A percentile compares a stretch with the other conserved stretches of the same genome.
These are phyloP conservation scores for Candida bentonensis DNA, from an alignment of 805 yeast species.

Conservation along the genomic window DNA sequence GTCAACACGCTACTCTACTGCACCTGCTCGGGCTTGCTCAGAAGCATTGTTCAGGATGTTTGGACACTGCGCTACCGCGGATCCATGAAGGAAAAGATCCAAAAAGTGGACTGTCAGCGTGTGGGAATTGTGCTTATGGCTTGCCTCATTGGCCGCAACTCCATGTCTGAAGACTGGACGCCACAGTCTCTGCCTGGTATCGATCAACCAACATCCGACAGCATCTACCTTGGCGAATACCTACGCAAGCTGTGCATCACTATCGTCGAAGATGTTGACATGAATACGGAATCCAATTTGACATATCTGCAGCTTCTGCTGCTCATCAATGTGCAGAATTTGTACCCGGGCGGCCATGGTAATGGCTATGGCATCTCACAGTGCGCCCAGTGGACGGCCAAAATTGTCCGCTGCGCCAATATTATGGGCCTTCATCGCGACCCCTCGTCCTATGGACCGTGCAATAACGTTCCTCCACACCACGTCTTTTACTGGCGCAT, in stretches of 20 bases:
- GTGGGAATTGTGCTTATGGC: conserved; percentile 7
- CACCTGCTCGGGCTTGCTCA: conserved; percentile 8
- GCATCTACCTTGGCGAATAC: conserved; percentile 8
- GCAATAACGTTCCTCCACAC: conserved; percentile 7
- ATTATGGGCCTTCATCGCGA: conserved; percentile 19
- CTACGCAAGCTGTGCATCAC: conserved; percentile 5
- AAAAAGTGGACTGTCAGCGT: conserved; percentile 8
- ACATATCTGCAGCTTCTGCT: conserved; percentile 13
- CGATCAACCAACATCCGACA: neutral
- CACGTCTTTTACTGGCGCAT: conserved; percentile 11
- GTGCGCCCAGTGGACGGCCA: conserved; percentile 13
- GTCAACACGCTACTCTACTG: conserved; percentile 12
- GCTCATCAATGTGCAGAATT: conserved; percentile 7
- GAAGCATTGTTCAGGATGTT: conserved; percentile 8
- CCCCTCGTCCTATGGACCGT: conserved; percentile 9
- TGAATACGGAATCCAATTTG: conserved; percentile 8
- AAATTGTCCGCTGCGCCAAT: conserved; percentile 12
- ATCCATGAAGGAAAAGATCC: conserved; percentile 2
- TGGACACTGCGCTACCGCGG: conserved; percentile 6
- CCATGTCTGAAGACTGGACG: conserved; percentile 5
- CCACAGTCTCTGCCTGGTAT: neutral
- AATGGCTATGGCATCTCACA: neutral
- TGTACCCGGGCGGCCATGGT: conserved; percentile 1
- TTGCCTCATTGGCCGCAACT: conserved; percentile 6
- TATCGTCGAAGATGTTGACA: conserved; percentile 5